Evolutionary conservation across 257 asterid genomes (phyloP).

Genomic region (Datura wrightii): DNA sequence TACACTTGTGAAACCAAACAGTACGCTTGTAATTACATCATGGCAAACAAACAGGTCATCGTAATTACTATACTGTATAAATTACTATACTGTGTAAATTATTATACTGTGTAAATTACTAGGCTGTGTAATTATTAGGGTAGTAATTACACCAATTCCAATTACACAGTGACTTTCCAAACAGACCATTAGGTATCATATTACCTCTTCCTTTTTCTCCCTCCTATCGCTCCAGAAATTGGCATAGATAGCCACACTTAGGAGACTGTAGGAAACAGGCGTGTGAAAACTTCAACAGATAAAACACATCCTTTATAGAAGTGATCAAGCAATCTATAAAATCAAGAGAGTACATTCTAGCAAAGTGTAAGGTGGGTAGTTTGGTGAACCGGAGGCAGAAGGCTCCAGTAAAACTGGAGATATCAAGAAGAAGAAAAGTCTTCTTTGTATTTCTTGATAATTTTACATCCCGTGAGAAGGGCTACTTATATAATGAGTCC

Average conservation of each 20-base stretch:
- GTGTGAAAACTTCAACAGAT: not conserved
- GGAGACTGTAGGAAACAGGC: not conserved
- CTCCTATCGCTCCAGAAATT: not conserved
- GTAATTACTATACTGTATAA: too few relatives aligned
- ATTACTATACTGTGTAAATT: too few relatives aligned
- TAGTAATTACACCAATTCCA: too few relatives aligned
- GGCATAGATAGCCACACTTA: not conserved
- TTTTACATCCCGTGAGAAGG: not conserved
- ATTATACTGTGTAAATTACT: too few relatives aligned
- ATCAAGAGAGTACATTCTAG: not conserved
- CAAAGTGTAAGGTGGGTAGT: not conserved
- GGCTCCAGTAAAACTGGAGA: not conserved
- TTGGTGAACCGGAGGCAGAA: slow-evolving; percentile 14
- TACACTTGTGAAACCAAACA: too few relatives aligned
- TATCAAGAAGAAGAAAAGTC: not conserved
- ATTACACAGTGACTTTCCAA: too few relatives aligned
- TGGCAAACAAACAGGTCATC: too few relatives aligned
- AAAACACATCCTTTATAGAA: not conserved
- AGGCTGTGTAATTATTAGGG: too few relatives aligned
- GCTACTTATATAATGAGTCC: not conserved
- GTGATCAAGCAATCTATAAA: not conserved
- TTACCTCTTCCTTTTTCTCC: slow-evolving; percentile 20
- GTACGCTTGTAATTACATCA: too few relatives aligned
- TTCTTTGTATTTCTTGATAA: not conserved
- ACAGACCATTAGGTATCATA: not conserved